A percentile compares a stretch with the other conserved stretches of the same genome.
phyloP scores from a whole-genome alignment of 2,329 filamentous ascomycete genomes.

The Xenoacremonium recifei region DNA sequence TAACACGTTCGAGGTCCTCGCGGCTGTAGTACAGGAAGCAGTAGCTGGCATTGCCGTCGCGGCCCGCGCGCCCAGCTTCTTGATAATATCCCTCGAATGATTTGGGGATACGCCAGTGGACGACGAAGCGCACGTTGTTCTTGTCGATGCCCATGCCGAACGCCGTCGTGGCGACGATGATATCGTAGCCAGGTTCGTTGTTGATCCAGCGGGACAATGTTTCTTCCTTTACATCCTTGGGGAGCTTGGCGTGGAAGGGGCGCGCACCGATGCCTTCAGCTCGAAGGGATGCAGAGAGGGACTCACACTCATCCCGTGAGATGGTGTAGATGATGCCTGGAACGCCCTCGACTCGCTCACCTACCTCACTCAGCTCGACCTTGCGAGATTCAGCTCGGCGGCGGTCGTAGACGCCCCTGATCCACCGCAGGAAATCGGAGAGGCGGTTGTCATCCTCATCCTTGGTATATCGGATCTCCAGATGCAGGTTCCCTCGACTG shows the following conservation, averaged over 20 bases:
- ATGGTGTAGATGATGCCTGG: slow-evolving; percentile 80
- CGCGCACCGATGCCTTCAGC: slow-evolving; percentile 70
- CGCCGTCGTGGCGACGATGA: slow-evolving; percentile 92
- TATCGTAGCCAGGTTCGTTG: slow-evolving; percentile 75
- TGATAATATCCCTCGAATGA: slow-evolving; percentile 97
- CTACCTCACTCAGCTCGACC: slow-evolving; percentile 53
- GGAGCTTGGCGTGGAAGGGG: slow-evolving; percentile 69
- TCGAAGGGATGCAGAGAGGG: slow-evolving; percentile 63
- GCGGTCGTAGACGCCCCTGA: slow-evolving; percentile 69
- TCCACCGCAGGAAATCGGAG: slow-evolving; percentile 72
- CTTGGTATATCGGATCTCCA: slow-evolving; percentile 81
- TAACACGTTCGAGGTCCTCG: slow-evolving; percentile 78
- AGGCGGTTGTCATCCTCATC: slow-evolving; percentile 73
- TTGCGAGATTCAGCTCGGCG: slow-evolving; percentile 59
- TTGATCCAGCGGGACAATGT: slow-evolving; percentile 70
- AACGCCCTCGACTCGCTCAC: slow-evolving; percentile 61
- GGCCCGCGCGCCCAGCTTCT: slow-evolving; percentile 86
- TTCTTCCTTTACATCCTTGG: slow-evolving; percentile 67
- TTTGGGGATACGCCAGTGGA: slow-evolving; percentile 92
- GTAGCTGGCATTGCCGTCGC: slow-evolving; percentile 82
- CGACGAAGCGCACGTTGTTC: slow-evolving; percentile 88
- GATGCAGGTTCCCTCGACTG: slow-evolving; percentile 80
- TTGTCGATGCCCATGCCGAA: slow-evolving; percentile 99
- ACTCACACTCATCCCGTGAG: slow-evolving; percentile 72
- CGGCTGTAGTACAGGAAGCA: slow-evolving; percentile 91